phyloP scores from a whole-genome alignment of 2,329 filamentous ascomycete species.

The Fusarium bactridioides region DNA sequence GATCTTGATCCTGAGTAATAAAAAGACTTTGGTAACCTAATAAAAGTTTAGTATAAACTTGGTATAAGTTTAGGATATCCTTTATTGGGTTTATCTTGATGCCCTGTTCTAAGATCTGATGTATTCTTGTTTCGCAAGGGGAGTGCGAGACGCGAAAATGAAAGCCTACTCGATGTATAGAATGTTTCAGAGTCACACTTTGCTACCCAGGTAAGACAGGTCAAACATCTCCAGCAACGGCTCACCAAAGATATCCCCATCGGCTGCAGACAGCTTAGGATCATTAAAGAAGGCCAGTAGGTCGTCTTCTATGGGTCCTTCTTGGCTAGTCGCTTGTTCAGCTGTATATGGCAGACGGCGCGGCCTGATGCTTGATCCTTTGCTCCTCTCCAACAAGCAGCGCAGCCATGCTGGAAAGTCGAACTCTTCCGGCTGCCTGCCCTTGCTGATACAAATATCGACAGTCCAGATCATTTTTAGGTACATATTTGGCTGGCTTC shows the following conservation, averaged over 20 bases:
- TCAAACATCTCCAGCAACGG: background rate
- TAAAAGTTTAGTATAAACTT: too few relatives aligned
- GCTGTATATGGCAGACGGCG: background rate
- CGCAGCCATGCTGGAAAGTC: background rate
- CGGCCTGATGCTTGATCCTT: background rate
- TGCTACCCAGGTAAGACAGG: background rate
- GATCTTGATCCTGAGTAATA: too few relatives aligned
- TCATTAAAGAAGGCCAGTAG: background rate
- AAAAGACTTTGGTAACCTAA: too few relatives aligned
- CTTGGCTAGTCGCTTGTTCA: background rate
- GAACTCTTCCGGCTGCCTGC: background rate
- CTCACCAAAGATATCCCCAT: background rate
- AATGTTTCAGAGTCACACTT: background rate
- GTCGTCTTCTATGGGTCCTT: background rate
- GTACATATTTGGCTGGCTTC: background rate
- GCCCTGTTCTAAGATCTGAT: too few relatives aligned
- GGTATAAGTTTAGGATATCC: too few relatives aligned
- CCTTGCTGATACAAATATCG: background rate
- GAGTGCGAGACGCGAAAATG: background rate
- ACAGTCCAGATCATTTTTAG: background rate
- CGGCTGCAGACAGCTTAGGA: background rate
- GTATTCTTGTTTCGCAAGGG: too few relatives aligned
- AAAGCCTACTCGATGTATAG: background rate
- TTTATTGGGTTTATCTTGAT: too few relatives aligned
- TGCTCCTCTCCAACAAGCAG: background rate